Base-by-base conservation (phyloP, 352 stramenopile genomes). In the Globisporangium mamillatum region DNA sequence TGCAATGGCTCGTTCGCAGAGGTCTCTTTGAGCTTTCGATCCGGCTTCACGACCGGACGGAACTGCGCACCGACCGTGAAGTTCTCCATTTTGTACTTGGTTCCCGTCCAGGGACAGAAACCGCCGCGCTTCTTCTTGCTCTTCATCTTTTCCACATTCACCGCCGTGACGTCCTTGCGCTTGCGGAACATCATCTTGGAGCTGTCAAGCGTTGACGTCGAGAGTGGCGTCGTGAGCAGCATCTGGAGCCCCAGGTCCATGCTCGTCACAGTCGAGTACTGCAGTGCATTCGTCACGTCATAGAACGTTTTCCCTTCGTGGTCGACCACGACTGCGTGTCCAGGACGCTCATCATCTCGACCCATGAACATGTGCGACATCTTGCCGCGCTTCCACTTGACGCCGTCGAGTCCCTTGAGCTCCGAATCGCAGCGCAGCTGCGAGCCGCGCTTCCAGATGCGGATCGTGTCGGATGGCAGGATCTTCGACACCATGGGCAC, bases 401-500 rank as follows among this genome's bases (percentile, higher is more conserved):
- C 68, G 12, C 86, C 82, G 34, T 94, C 83, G 58, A 94, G 76
- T 0, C 86, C 87, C 71, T 92, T 92, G 60, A 93, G 77, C 24
- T 80, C 77, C 60, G 75, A 91, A 68, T 94, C 84, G 55, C 87
- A 80, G 8, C 87, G 82, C 46, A 94, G 68, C 38, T 89, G 76
- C 44, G 83, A 80, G 29, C 87, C 83, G 34, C 79, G 80, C 76
- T 94, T 94, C 72, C 68, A 82, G 57, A 94, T 80, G 25, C 74
- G 80, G 56, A 92, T 81, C 34, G 81, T 90, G 67, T 94, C 84
- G 4, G 84, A 92, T 9, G 87, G 87, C 57, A 94, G 69, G 29
- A 90, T 84, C 71, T 80, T 89, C 22, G 87, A 94, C 25, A 94
- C 84, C 9, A 90, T 81, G 1, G 87, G 87, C 44, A 94, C 81